Base-by-base conservation (phyloP, 2,329 filamentous ascomycete species). In the Periconia macrospinosa region DNA sequence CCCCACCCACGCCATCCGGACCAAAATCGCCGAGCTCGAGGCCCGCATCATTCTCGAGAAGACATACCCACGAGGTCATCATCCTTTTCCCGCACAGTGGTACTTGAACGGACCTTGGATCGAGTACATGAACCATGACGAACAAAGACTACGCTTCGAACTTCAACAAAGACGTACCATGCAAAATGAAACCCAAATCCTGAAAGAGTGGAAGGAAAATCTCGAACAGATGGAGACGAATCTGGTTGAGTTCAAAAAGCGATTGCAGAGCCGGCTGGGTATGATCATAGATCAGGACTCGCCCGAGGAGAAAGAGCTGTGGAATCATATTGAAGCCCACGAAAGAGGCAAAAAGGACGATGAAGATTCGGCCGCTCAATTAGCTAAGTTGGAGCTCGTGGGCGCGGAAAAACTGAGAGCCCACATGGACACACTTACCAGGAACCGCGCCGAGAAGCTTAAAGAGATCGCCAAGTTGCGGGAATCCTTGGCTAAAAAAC, bases 41-140 rank as follows among this genome's bases (percentile, higher is more conserved):
- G 23, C 18, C 1, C 50, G 45, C 6, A 54, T 57, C 30, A 15
- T n/a, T 10, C 10, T 47, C 1, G 55, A 57, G 49, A 57, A 46
- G 20, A 2, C 11, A 18, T 45, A 19, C 23, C 30, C 45, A 8
- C 51, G 42, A 37, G 23, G 23, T 27, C 33, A 13, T 13, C 11
- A n/a, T 13, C 33, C 33, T 37, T 37, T n/a, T 10, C 33, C 33
- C 33, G 15, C 5, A 14, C 15, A 37, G 11, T 14, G 11, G 33
- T 13, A 37, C 33, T 6, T 37, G 33, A 37, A 37, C 5, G 33
- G 33, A n/a, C 33, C 11, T 37, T 37, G 33, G 33, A 14, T 37
- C 33, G 15, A 37, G 15, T 37, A 14, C 33, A 37, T 37, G 11
- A 10, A 37, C 33, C 5, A 3, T 37, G 6, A 37, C 11, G 33